phyloP scores from a whole-genome alignment of 805 yeast species.

The Candida ascalaphidarum region DNA sequence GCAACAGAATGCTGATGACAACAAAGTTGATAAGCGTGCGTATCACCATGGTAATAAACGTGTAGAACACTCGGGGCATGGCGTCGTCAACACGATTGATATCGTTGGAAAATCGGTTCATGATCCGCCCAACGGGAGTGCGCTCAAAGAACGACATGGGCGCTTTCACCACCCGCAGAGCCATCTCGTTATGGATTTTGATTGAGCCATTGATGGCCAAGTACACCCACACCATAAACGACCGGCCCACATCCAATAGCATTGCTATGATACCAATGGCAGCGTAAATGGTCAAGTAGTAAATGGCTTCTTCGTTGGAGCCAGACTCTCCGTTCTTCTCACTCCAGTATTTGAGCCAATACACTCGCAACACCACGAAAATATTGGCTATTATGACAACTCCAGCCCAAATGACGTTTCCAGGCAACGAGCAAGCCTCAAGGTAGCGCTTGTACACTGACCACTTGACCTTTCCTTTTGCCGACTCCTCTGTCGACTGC shows the following conservation, averaged over 20 bases:
- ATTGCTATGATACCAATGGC: conserved; percentile 47
- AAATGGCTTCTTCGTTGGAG: conserved; percentile 31
- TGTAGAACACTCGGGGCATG: conserved; percentile 45
- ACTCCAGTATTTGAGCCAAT: conserved; percentile 67
- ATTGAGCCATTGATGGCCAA: conserved; percentile 52
- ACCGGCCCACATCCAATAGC: conserved; percentile 35
- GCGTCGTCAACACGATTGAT: conserved; percentile 47
- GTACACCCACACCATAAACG: conserved; percentile 40
- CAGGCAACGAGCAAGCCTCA: conserved; percentile 48
- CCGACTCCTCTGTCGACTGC: conserved; percentile 28
- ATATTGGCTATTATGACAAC: conserved; percentile 25
- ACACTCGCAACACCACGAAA: conserved; percentile 44
- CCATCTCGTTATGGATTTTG: conserved; percentile 50
- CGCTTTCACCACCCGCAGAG: conserved; percentile 40
- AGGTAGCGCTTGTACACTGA: conserved; percentile 46
- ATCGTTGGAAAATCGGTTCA: conserved; percentile 60
- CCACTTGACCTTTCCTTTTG: conserved; percentile 51
- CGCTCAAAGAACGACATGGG: conserved; percentile 66
- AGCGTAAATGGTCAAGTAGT: conserved; percentile 48
- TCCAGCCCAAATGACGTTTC: conserved; percentile 35
- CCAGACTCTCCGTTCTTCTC: conserved; percentile 38
- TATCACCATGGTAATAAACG: conserved; percentile 36
- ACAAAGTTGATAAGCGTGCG: conserved; percentile 41
- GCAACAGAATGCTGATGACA: conserved; percentile 47
- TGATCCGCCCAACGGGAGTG: conserved; percentile 59